Percentiles rank a stretch among this genome's conserved stretches.
Evolutionary conservation across 2,329 filamentous ascomycete species (phyloP).

Genomic region (Sclerotinia subarctica): DNA sequence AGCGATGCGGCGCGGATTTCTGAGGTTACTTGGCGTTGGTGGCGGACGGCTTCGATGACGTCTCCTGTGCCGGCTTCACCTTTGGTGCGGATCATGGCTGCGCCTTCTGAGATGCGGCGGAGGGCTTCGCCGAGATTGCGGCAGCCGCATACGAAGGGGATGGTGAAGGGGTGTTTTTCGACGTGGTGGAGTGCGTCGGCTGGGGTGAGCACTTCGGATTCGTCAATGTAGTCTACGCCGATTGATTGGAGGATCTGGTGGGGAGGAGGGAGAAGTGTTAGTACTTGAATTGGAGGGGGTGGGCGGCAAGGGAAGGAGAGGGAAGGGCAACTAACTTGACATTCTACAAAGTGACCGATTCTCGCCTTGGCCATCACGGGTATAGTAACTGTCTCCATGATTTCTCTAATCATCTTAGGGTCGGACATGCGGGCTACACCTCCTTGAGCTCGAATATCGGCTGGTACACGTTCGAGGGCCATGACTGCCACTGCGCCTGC

Average conservation of each 20-base stretch:
- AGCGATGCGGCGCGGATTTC: conserved; percentile 72
- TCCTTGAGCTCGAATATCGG: conserved; percentile 88
- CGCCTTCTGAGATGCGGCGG: conserved; percentile 84
- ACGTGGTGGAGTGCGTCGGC: conserved; percentile 91
- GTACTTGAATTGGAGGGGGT: background rate
- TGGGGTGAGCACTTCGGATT: conserved; percentile 94
- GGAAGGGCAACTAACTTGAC: conserved; percentile 55
- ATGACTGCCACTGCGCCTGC: conserved; percentile 95
- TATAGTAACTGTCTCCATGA: conserved; percentile 91
- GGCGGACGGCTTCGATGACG: conserved; percentile 91
- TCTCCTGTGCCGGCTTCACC: conserved; percentile 97
- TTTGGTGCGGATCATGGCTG: conserved; percentile 98
- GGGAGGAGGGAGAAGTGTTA: background rate
- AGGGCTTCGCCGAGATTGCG: conserved; percentile 91
- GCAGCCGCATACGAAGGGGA: conserved; percentile 95
- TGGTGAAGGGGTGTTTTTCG: conserved; percentile 76
- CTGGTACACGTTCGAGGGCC: conserved; percentile 95
- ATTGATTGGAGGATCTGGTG: conserved; percentile 84
- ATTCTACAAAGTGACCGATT: conserved; percentile 97
- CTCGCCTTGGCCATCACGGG: conserved; percentile 99
- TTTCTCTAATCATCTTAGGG: conserved; percentile 89
- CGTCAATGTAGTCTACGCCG: conserved; percentile 96
- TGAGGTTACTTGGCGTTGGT: conserved; percentile 85
- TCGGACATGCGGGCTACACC: conserved; percentile 97
- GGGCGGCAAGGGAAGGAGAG: background rate